Base-by-base conservation (phyloP, 352 stramenopile species). In the Phytopythium sindhum region DNA sequence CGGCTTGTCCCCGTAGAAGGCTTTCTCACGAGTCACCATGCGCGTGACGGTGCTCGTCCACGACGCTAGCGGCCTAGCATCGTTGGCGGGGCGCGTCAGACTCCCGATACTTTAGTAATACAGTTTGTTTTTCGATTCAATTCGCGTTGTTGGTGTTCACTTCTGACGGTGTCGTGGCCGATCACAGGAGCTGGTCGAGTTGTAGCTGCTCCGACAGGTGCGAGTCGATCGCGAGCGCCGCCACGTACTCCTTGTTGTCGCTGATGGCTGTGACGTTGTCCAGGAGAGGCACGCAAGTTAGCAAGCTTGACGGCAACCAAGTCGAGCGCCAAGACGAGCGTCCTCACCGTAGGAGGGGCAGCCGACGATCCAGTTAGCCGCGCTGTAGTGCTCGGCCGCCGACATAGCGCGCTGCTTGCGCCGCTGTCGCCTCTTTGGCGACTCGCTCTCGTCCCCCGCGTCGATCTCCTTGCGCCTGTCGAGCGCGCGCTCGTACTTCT, bases 161-260 rank as follows among this genome's bases (percentile, higher is more conserved):
- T 48, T 53, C 47, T 52, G 23, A 26, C 45, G 1, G 2, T 31
- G 14, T 15, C 14, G 37, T 39, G 23, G 15, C 9, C 19, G 4
- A 14, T 55, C 67, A 90, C 33, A 93, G 86, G 56, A 91, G 84
- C 15, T 82, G 66, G 57, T 91, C 77, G 19, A 90, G 68, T 28
- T 80, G 66, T 59, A 89, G 79, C 45, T 78, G 64, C 44, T 83
- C 72, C 21, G 78, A 88, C 19, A 93, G 65, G 37, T 90, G 77
- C 57, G 84, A 91, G 66, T 93, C 80, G 52, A 90, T 90, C 39
- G 81, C 84, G 28, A 93, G 74, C 37, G 88, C 75, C 10, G 86
- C 79, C 28, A 91, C 75, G 69, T 91, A 91, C 56, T 90, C 78
- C 54, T 90, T 91, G 72, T 93, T 93, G 75, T 93, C 81, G 26